Conservation (phyloP, 495 filamentous ascomycete genomes). For the Bombardia bombarda region DNA sequence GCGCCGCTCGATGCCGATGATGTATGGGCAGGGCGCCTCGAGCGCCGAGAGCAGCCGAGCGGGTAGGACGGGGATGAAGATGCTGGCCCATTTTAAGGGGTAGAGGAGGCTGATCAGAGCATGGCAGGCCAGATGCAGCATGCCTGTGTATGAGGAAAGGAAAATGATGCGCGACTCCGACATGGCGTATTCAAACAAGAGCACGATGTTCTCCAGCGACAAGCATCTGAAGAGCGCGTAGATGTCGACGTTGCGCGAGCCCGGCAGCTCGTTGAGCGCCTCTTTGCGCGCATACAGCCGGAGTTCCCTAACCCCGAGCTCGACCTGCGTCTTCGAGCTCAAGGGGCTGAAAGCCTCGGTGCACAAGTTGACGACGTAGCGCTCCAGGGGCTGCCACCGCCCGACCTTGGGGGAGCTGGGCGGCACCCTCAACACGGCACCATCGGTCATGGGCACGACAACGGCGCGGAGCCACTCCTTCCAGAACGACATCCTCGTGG, state of each 20-base stretch:
- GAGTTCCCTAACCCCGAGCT: conserved; percentile 82
- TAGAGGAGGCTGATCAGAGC: conserved; percentile 80
- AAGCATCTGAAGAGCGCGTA: conserved; percentile 88
- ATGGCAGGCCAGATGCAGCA: conserved; percentile 86
- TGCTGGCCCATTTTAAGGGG: conserved; percentile 83
- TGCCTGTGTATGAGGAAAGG: conserved; percentile 87
- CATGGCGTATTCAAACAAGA: conserved; percentile 87
- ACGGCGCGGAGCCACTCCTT: conserved; percentile 96
- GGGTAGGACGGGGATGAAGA: conserved; percentile 87
- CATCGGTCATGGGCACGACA: conserved; percentile 89
- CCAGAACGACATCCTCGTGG: conserved; percentile 84
- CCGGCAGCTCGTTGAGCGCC: conserved; percentile 87
- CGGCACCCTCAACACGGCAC: conserved; percentile 72
- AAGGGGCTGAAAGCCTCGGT: conserved; percentile 89
- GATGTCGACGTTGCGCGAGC: conserved; percentile 83
- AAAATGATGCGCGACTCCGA: conserved; percentile 94
- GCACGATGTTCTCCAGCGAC: conserved; percentile 82
- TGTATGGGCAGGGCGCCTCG: conserved; percentile 94
- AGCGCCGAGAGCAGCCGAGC: conserved; percentile 80
- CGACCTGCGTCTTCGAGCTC: conserved; percentile 90
- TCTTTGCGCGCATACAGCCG: conserved; percentile 89
- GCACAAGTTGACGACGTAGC: conserved; percentile 96
- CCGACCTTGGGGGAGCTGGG: conserved; percentile 84
- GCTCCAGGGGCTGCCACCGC: conserved; percentile 93
- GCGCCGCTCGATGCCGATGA: conserved; percentile 87